Percentiles rank a stretch among this genome's conserved stretches.
Conservation (phyloP, 768 basidiomycete genomes). For the Cystofilobasidium bisporidii region DNA sequence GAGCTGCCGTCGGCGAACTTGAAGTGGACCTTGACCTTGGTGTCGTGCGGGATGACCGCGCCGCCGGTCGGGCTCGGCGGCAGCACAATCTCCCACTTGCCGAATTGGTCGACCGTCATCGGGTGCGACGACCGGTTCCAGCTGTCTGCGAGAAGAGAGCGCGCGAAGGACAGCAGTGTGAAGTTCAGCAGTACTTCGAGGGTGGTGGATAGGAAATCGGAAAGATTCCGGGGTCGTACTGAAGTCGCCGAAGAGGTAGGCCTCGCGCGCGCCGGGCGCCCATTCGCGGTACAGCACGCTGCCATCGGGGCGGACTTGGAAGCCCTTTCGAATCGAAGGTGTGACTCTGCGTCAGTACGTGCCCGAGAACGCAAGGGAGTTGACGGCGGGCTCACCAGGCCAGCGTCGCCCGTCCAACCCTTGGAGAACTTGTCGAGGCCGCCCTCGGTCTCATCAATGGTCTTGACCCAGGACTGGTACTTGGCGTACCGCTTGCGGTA, state of each 20-base stretch:
- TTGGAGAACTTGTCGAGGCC: slow-evolving; percentile 70
- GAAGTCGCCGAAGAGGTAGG: slow-evolving; percentile 86
- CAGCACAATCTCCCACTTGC: slow-evolving; percentile 77
- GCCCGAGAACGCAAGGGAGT: not conserved
- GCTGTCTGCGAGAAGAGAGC: slow-evolving; percentile 49
- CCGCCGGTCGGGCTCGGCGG: slow-evolving; percentile 58
- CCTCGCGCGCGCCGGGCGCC: slow-evolving; percentile 82
- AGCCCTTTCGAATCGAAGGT: slow-evolving; percentile 48
- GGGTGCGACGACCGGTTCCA: slow-evolving; percentile 81
- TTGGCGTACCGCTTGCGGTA: slow-evolving; percentile 31
- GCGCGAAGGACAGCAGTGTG: not conserved
- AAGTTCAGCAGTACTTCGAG: no score
- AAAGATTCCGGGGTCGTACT: slow-evolving; percentile 51
- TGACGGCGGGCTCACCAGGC: slow-evolving; percentile 5
- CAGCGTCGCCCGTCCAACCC: slow-evolving; percentile 45
- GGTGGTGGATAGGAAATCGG: slow-evolving; percentile 24
- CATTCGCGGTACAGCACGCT: slow-evolving; percentile 83
- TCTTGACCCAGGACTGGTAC: slow-evolving; percentile 38
- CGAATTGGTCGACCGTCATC: slow-evolving; percentile 73
- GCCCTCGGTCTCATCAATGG: slow-evolving; percentile 67
- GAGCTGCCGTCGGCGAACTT: slow-evolving; percentile 63
- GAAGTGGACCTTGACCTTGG: slow-evolving; percentile 95
- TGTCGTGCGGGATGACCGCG: slow-evolving; percentile 84
- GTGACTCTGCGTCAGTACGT: no score
- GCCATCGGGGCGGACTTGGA: slow-evolving; percentile 59